These are phyloP conservation scores for Giardia duodenalis DNA, from an alignment of 208 protist genomes.

Conservation along the genomic window DNA sequence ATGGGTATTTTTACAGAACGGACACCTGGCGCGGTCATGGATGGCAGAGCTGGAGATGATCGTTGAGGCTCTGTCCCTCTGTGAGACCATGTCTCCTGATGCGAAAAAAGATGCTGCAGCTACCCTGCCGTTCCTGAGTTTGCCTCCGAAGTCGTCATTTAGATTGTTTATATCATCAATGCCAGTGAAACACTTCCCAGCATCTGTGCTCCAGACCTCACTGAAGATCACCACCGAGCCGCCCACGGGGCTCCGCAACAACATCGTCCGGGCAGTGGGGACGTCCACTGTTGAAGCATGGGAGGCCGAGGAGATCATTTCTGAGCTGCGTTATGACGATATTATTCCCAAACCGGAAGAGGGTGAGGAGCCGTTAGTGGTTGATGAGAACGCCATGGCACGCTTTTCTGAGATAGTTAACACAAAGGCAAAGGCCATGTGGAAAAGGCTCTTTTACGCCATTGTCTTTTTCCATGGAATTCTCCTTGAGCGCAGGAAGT, in stretches of 20 bases:
- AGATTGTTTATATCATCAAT: conserved; percentile 92
- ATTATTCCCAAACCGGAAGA: conserved; percentile 51
- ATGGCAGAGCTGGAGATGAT: conserved; percentile 85
- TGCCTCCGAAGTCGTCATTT: conserved; percentile 62
- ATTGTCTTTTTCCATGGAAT: conserved; percentile 87
- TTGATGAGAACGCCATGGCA: background rate
- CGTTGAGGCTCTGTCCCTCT: conserved; percentile 67
- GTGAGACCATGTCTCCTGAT: conserved; percentile 33
- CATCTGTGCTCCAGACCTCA: conserved; percentile 86
- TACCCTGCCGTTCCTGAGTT: background rate
- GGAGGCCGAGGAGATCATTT: background rate
- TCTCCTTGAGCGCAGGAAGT: conserved; percentile 75
- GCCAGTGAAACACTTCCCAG: conserved; percentile 81
- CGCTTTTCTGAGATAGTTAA: conserved; percentile 30
- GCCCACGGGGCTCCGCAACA: conserved; percentile 77
- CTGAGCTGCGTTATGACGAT: background rate
- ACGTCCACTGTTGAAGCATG: background rate
- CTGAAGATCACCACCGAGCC: conserved; percentile 97
- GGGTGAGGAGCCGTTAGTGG: background rate
- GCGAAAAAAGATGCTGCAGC: conserved; percentile 43
- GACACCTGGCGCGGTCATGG: conserved; percentile 79
- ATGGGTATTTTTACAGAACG: conserved; percentile 92
- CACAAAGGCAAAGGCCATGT: conserved; percentile 59
- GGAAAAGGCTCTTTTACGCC: conserved; percentile 78
- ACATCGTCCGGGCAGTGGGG: conserved; percentile 49